Conservation (phyloP, 1,284 basidiomycete species). For the Ceratobasidium sp. region DNA sequence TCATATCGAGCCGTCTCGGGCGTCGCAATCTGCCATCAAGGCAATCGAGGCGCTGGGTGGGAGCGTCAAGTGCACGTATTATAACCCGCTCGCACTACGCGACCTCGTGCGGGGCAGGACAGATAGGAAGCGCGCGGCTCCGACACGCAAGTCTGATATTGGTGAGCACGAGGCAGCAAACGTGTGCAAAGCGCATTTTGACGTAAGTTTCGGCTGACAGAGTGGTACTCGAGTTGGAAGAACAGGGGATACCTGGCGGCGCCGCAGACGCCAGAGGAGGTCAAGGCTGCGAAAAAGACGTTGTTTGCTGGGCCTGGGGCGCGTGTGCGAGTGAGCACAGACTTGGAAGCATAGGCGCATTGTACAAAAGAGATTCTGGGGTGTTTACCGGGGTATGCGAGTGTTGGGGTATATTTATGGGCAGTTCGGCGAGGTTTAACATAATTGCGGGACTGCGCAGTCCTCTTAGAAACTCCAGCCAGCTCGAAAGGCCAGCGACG, state of each 20-base stretch:
- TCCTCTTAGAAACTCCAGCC: no score
- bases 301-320: constrained; percentile 25
- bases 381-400: neutral
- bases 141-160: constrained; percentile 84
- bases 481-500: no score
- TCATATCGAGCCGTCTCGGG: constrained; percentile 83
- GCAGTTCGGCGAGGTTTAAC: neutral
- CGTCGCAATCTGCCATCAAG: constrained; percentile 83
- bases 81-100: constrained; percentile 83
- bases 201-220: constrained; percentile 53
- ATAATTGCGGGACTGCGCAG: no score
- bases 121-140: constrained; percentile 74
- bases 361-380: constrained; percentile 3
- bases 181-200: constrained; percentile 26
- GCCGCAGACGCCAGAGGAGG: constrained; percentile 45
- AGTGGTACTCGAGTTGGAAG: constrained; percentile 75
- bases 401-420: neutral
- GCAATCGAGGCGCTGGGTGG: constrained; percentile 86
- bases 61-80: constrained; percentile 87
- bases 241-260: constrained; percentile 77
- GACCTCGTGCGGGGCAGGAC: constrained; percentile 78
- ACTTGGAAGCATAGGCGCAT: constrained; percentile 11
- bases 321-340: constrained; percentile 22
- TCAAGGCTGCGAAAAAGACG: constrained; percentile 25
- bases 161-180: constrained; percentile 58